These are phyloP conservation scores for Yarrowia bubula DNA, from an alignment of 805 yeast species.

Conservation along the genomic window DNA sequence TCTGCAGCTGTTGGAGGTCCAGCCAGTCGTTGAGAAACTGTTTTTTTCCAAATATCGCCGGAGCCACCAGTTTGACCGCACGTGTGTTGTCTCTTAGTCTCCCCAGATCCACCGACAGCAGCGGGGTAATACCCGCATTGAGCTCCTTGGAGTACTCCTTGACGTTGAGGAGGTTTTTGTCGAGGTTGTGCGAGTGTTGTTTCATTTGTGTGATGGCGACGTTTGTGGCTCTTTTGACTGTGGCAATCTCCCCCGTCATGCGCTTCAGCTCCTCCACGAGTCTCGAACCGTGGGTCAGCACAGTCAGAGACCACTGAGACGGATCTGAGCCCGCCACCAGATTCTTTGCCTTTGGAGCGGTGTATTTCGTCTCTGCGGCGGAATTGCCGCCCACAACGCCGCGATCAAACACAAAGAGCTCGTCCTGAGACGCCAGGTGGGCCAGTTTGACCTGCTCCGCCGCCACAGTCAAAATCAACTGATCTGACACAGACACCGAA, in stretches of 20 bases:
- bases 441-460: conserved; percentile 15
- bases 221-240: background rate
- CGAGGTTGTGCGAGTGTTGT: background rate
- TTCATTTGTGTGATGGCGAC: conserved; percentile 15
- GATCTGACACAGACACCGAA: background rate
- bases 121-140: background rate
- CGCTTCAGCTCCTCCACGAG: conserved; percentile 3
- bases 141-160: conserved; percentile 3
- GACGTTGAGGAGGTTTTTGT: background rate
- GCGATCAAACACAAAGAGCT: conserved; percentile 22
- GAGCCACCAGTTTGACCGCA: background rate
- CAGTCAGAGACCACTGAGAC: conserved; percentile 4
- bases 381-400: background rate
- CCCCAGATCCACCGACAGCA: background rate
- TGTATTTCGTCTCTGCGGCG: background rate
- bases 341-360: background rate
- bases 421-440: background rate
- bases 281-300: background rate
- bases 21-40: conserved; percentile 8
- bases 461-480: background rate
- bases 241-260: background rate
- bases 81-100: background rate
- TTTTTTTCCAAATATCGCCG: background rate
- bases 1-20: conserved; percentile 3
- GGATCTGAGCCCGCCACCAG: background rate